Base-by-base conservation (phyloP, 228 moss, liverwort and hornwort species). In the Sphagnum magellanicum region DNA sequence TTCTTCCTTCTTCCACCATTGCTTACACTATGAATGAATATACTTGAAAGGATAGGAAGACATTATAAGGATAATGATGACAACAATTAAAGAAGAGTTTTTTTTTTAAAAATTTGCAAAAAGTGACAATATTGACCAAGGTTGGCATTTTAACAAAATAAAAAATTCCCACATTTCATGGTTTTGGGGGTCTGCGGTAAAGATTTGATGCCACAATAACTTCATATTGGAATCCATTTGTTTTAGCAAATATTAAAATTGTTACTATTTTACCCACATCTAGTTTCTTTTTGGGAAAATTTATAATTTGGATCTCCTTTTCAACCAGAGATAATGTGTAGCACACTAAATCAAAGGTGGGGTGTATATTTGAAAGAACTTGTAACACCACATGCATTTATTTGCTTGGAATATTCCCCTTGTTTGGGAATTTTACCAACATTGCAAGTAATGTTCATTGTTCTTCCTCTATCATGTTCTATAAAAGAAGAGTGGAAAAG, bases 341-440 rank as follows among this genome's bases (percentile, higher is more conserved):
- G 17, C 17, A 17, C 17, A 17, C 17, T 17, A 17, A 17, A 17
- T 17, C 17, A 17, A 17, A 17, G 17, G 17, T 17, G 17, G 17
- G 17, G 17, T 17, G 0, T 17, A 17, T 75, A 13, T 64, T 47
- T 63, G 48, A 71, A 95, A 92, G 92, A 90, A 69, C 78, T 96
- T 61, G 91, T 92, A 49, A 96, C 96, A 51, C 96, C 92, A 48
- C 77, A 79, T 76, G 96, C 91, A 17, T 17, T 17, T 17, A 60
- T 96, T 96, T 68, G 75, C 74, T 51, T 84, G 84, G 50, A 96
- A 91, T 76, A 84, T 89, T 1, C 92, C 96, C 16, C 78, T 96
- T 49, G 91, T 96, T 60, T 92, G 92, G 96, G 96, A 96, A 71
- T 96, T 96, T 72, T 96, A 96, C 74, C 96, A 96, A 69, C 89